Base-by-base conservation (phyloP, 176 grass and related monocot genomes). In the Zea mays region DNA sequence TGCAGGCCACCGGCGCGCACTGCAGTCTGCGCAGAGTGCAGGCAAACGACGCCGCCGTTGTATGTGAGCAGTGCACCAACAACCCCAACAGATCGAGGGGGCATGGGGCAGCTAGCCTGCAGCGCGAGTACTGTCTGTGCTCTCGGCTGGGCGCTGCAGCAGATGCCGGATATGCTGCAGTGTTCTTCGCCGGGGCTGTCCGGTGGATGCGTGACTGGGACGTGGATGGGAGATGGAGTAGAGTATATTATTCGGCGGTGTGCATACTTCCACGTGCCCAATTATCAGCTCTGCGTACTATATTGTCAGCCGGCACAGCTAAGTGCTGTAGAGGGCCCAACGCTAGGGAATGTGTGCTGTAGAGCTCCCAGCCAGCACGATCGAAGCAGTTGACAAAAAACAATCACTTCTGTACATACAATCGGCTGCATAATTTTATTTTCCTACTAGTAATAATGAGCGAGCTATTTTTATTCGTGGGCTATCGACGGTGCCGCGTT, bases 141-240 rank as follows among this genome's bases (percentile, higher is more conserved):
- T 59, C 8, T 20, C 6, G 0, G 82, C 34, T 40, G 2, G 3
- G 56, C 79, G 10, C 59, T 62, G 59, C 59, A 34, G 59, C 59
- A 34, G 21, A 10, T 62, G 80, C 79, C 85, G 85, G 80, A 79
- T 79, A 62, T 62, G 69, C 86, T 79, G 86, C 80, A 74, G 37
- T 46, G 75, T 69, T 79, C 52, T 74, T 79, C 69, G 81, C 85
- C 62, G 34, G 68, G 14, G 42, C 4, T 10, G 48, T 39, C 27
- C 27, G 27, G 27, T 27, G 27, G 27, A 27, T 27, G 27, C 27
- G 27, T 52, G 49, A 4, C 48, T 50, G 48, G 48, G 48, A 50
- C 1, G 33, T 17, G 14, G 35, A 38, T 67, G 72, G 17, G 43
- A 7, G 36, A 37, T 5, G 65, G 11, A 38, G 2, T 65, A 57